A percentile compares a stretch with the other conserved stretches of the same genome.
phyloP scores from a whole-genome alignment of 2,329 filamentous ascomycete species.

The Myriosclerotinia scirpicola region DNA sequence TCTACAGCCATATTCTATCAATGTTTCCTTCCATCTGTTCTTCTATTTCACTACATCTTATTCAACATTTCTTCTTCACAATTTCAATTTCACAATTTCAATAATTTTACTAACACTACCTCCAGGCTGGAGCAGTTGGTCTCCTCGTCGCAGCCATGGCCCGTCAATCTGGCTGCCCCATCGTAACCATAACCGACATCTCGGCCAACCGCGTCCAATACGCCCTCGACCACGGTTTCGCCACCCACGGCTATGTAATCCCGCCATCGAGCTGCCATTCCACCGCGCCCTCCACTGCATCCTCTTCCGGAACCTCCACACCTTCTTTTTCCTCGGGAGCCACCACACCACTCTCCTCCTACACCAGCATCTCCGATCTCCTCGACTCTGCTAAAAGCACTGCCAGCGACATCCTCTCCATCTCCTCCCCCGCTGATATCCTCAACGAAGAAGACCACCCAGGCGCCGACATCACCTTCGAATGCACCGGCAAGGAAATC shows the following conservation, averaged over 20 bases:
- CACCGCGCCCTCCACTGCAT: constrained; percentile 44
- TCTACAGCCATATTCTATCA: not conserved
- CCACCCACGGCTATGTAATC: constrained; percentile 58
- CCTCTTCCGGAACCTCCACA: constrained; percentile 6
- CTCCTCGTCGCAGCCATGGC: constrained; percentile 64
- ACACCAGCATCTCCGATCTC: constrained; percentile 44
- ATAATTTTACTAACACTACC: not conserved
- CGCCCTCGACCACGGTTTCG: constrained; percentile 58
- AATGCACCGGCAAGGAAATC: constrained; percentile 73
- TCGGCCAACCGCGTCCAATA: constrained; percentile 60
- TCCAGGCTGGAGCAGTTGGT: constrained; percentile 56
- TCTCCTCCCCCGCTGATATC: constrained; percentile 34
- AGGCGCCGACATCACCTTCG: constrained; percentile 70
- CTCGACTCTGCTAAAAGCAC: constrained; percentile 53
- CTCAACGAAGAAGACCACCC: constrained; percentile 45
- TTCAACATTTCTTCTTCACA: no score
- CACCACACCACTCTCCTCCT: constrained; percentile 46
- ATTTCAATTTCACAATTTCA: no score
- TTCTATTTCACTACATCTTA: not conserved
- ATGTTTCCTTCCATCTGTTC: no score
- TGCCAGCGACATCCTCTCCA: constrained; percentile 51
- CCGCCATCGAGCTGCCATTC: constrained; percentile 50
- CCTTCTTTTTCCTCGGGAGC: constrained; percentile 12
- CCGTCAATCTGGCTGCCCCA: constrained; percentile 57
- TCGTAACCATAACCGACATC: constrained; percentile 61